phyloP scores from a whole-genome alignment of 345 rosid species.

The Excoecaria cochinchinensis region DNA sequence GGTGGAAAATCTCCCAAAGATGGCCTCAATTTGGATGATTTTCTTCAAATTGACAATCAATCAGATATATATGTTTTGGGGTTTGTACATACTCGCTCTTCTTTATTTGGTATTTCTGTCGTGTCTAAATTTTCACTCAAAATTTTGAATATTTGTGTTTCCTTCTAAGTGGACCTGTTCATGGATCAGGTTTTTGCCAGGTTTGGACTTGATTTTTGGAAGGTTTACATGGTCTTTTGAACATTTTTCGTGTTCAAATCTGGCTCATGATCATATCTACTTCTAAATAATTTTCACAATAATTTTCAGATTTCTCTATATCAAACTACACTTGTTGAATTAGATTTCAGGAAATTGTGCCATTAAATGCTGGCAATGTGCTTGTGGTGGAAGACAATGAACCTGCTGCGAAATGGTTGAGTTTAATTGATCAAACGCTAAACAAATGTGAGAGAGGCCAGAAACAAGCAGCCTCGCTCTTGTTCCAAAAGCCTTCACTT shows the following conservation, averaged over 20 bases:
- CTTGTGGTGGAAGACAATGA: constrained; percentile 89
- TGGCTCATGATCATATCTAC: too few relatives aligned
- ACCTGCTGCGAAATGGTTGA: constrained; percentile 91
- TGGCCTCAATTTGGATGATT: constrained; percentile 58
- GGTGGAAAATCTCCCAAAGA: constrained; percentile 84
- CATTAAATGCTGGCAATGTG: constrained; percentile 94
- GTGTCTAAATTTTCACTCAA: too few relatives aligned
- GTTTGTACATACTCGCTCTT: constrained; percentile 28
- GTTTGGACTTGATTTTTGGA: too few relatives aligned
- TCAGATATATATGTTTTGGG: constrained; percentile 85
- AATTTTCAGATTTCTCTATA: not conserved
- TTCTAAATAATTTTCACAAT: not conserved
- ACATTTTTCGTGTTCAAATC: too few relatives aligned
- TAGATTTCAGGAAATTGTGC: constrained; percentile 99
- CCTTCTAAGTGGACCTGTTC: not conserved
- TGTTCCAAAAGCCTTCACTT: constrained; percentile 80
- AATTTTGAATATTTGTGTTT: not conserved
- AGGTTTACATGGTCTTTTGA: too few relatives aligned
- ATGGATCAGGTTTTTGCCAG: too few relatives aligned
- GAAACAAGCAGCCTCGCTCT: constrained; percentile 50
- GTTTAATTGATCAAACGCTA: constrained; percentile 68
- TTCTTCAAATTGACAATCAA: constrained; percentile 60
- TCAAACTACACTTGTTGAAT: not conserved
- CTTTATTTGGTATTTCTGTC: not conserved
- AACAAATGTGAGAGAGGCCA: constrained; percentile 48